Evolutionary conservation across 192 early-diverging fungal genomes (phyloP), one percentile per base, ranked within the genome.

Genomic region (Backusella luteola): DNA sequence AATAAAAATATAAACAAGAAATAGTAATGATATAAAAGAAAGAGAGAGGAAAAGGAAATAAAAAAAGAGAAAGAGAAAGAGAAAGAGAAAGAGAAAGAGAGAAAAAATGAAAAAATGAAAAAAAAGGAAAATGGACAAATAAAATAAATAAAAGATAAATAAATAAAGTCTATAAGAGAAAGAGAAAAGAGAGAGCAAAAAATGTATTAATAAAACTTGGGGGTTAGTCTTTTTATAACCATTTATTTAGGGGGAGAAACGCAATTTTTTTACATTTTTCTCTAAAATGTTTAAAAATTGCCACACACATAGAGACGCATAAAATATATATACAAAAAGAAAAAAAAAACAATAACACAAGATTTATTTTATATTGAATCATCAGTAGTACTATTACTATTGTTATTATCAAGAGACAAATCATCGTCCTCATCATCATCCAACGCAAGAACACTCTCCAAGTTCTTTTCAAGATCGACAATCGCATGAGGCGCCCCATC

Each of bases 401-500:
- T 34, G 39, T 76, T 67, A 41, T 69, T 46, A n/a, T 63, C 66
- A 38, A 69, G 75, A 8, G 35, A 34, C 26, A 76, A 38, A 53
- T 84, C 82, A 49, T 80, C 76, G 0, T 81, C 80, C n/a, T 84
- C 83, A n/a, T 84, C 83, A 36, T 80, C 76, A 26, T 75, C 56
- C 7, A 79, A 71, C 39, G 70, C 73, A 49, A 69, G 77, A 2
- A 46, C 56, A 34, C 84, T 75, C 42, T 80, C 77, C 15, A 79
- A 32, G 26, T 77, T 75, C 46, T 72, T 71, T 69, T 86, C 85
- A 34, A 86, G 67, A 7, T 78, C 83, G n/a, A 84, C 85, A 42
- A 86, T 78, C 42, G 44, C 59, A 34, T 86, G 70, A n/a, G 85
- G 85, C 12, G 80, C 85, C 29, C 73, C 76, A 46, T 86, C 83